Base-by-base conservation (phyloP, 768 basidiomycete species). In the Strobilomyces confusus region DNA sequence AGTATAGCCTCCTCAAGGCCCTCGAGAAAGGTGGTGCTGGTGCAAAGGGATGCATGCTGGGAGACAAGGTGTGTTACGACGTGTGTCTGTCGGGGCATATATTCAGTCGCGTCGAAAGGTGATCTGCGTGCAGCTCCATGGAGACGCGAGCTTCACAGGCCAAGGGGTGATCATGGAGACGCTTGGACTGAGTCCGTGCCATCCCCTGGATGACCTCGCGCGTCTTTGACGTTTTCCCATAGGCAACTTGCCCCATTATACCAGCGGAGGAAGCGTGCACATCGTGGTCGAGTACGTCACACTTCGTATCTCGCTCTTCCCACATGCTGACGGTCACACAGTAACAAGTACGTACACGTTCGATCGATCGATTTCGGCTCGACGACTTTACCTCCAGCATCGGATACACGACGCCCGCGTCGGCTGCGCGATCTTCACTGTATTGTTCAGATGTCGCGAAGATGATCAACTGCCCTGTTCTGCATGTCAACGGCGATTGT, bases 111-210 rank as follows among this genome's bases (percentile, higher is more conserved):
- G 8, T 49, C 83, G 86, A 66, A 80, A 77, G 61, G 94, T 86
- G 3, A 86, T 95, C 82, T 92, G 87, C 57, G 86, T 95, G 0
- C 91, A 94, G 62, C 69, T 97, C 44, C 94, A 95, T 58, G 94
- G 94, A 3, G 94, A 97, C 67, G 92, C 90, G 1, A 91, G 88
- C 53, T 95, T 95, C 64, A 80, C 87, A 0, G 94, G 93, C 0
- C 94, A 95, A 66, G 93, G 94, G 2, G 77, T 95, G 5, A 81
- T 94, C 17, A 94, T 92, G 84, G 94, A 95, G 68, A 78, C 80
- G 17, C 75, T 97, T 30, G 90, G 92, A 6, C 72, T 95, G 50
- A 93, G 90, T 84, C 57, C 47, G 86, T 62, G 7, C 26, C 19
- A n/a, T 23, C 20, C 13, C 9, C 25, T 8, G 33, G 23, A 2